Percentiles rank a stretch among this genome's conserved stretches.
Evolutionary conservation across 768 basidiomycete species (phyloP).

Genomic region (Aureoboletus auriporus): DNA sequence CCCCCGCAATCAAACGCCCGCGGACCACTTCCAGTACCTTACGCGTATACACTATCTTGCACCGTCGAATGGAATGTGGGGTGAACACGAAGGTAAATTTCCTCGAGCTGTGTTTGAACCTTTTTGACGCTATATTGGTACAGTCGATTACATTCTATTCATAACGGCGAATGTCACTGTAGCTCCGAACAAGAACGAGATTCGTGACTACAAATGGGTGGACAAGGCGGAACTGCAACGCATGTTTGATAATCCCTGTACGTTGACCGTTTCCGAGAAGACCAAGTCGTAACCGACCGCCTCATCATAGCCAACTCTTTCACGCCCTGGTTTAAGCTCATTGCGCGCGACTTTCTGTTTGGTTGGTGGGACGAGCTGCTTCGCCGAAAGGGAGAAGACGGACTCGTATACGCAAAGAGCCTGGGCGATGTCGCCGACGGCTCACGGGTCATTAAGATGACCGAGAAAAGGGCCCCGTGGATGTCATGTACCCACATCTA

Average conservation of each 20-base stretch:
- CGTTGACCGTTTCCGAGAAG: slow-evolving; percentile 17
- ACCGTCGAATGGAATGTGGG: slow-evolving; percentile 89
- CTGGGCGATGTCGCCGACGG: slow-evolving; percentile 63
- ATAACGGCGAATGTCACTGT: slow-evolving; percentile 84
- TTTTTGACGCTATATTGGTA: slow-evolving; percentile 8
- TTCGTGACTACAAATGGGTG: slow-evolving; percentile 87
- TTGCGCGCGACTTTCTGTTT: slow-evolving; percentile 93
- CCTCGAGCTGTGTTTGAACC: background rate
- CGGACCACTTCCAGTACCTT: slow-evolving; percentile 89
- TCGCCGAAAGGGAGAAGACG: slow-evolving; percentile 50
- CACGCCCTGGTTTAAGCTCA: slow-evolving; percentile 99
- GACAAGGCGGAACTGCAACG: slow-evolving; percentile 82
- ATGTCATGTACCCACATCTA: too few species aligned
- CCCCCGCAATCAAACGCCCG: slow-evolving; percentile 66
- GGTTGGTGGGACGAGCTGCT: slow-evolving; percentile 97
- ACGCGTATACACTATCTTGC: slow-evolving; percentile 98
- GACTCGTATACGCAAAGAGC: slow-evolving; percentile 49
- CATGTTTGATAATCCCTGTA: slow-evolving; percentile 85
- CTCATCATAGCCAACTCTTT: slow-evolving; percentile 67
- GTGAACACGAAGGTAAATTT: slow-evolving; percentile 88
- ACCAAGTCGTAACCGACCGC: background rate
- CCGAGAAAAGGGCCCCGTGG: slow-evolving; percentile 16
- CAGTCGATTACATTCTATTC: slow-evolving; percentile 98
- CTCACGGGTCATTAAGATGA: slow-evolving; percentile 69
- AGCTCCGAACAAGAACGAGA: slow-evolving; percentile 83